Base-by-base conservation (phyloP, 2,329 filamentous ascomycete genomes). In the Pezicula radicicola region DNA sequence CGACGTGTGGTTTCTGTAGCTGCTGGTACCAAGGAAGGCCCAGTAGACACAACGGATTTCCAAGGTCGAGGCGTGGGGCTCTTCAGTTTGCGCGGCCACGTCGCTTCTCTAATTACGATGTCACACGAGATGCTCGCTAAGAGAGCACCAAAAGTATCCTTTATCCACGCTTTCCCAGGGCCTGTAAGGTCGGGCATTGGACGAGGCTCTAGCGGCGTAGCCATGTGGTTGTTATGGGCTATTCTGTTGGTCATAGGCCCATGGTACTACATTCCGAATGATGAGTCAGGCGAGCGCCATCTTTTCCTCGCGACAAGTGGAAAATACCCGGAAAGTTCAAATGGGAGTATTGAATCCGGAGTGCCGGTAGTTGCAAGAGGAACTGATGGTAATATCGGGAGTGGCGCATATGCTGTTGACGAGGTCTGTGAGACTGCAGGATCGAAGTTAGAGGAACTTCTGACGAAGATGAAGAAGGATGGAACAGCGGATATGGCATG, bases 1-100 rank as follows among this genome's bases (percentile, higher is more conserved):
- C 72, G 75, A 0, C 76, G 80, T 9, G 78, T 83, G 10, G 72
- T 84, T 21, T 75, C 68, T 12, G 53, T 62, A 6, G 52, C 16
- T 8, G 55, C 49, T 18, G 60, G 56, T 13, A 39, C 43, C 2
- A 19, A 51, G 2, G 61, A 63, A 55, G 60, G 60, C 0, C 46
- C 50, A 1, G 12, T 62, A 10, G 52, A 62, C 19, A 10, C 52
- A 4, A 50, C 48, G 4, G 60, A 63, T 50, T 55, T 62, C 33
- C 53, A 42, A 15, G 58, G 53, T n/a, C 45, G 50, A 8, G 39
- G 43, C 21, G 46, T 63, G 12, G 50, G 50, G 4, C 28, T 52
- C 15, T 37, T 16, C 4, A 35, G 19, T 6, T 18, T 56, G 7
- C 50, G 54, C 15, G 54, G 55, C 3, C 60, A 63, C 48, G 27